phyloP scores from a whole-genome alignment of 305 asterid genomes.

The Fraxinus dipetala region DNA sequence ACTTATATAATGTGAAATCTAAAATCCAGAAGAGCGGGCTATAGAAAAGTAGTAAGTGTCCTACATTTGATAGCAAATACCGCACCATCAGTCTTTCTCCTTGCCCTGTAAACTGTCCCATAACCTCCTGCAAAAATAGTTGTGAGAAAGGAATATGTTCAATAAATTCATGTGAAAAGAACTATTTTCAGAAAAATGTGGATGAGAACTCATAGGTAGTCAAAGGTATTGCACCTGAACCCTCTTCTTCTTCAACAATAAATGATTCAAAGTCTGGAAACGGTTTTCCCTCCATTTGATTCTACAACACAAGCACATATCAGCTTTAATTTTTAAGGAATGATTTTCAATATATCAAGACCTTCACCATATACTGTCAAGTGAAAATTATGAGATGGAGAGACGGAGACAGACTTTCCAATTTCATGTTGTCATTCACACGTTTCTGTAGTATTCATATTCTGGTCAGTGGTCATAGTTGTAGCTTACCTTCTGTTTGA shows the following conservation, averaged over 20 bases:
- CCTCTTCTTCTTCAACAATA: slow-evolving; percentile 82
- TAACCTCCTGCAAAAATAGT: slow-evolving; percentile 74
- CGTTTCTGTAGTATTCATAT: slow-evolving; percentile 31
- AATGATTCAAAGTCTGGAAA: slow-evolving; percentile 66
- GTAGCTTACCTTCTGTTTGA: slow-evolving; percentile 32
- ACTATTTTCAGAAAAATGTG: slow-evolving; percentile 2
- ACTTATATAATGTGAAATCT: background rate
- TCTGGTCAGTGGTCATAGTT: slow-evolving; percentile 31
- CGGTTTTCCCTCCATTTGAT: slow-evolving; percentile 36
- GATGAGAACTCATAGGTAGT: slow-evolving; percentile 11
- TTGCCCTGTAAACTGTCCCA: slow-evolving; percentile 91
- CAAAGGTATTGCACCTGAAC: slow-evolving; percentile 61
- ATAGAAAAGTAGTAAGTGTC: slow-evolving; percentile 17
- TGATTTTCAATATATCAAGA: slow-evolving; percentile 1
- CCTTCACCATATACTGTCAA: slow-evolving; percentile 4
- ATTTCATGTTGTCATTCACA: slow-evolving; percentile 33
- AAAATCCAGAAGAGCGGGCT: slow-evolving; percentile 11
- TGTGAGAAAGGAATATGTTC: slow-evolving; percentile 22
- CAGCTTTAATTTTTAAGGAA: slow-evolving; percentile 9
- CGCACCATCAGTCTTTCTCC: slow-evolving; percentile 71
- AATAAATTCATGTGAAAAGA: slow-evolving; percentile 10
- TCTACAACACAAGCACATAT: slow-evolving; percentile 43
- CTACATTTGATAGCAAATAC: slow-evolving; percentile 86
- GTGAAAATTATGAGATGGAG: slow-evolving; percentile 32
- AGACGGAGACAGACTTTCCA: slow-evolving; percentile 24